These are phyloP conservation scores for Telopea speciosissima DNA, from an alignment of 177 flowering plant species.

Conservation along the genomic window DNA sequence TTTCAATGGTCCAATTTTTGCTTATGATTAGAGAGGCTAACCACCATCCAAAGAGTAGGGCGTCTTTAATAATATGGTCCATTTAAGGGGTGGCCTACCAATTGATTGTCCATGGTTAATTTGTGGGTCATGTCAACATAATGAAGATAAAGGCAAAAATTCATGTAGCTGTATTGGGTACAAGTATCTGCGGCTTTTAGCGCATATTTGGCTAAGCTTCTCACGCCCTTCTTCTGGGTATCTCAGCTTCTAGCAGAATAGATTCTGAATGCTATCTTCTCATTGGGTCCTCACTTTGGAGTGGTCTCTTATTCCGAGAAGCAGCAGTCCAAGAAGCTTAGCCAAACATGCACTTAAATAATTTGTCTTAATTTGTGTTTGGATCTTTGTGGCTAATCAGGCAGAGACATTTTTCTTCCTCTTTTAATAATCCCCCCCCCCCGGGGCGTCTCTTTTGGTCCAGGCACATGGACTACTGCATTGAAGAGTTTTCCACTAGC, in stretches of 20 bases:
- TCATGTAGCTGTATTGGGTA: background rate
- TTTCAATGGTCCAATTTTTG: background rate
- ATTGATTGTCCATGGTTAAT: background rate
- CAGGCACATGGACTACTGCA: constrained; percentile 61
- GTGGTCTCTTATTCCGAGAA: no score
- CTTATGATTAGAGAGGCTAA: background rate
- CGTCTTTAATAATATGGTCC: background rate
- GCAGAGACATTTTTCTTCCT: background rate
- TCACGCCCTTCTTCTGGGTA: no score
- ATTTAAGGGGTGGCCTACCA: background rate
- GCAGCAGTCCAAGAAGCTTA: no score
- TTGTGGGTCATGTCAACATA: background rate
- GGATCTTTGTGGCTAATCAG: background rate
- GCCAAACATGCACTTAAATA: no score
- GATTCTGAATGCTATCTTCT: no score
- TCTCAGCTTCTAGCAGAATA: no score
- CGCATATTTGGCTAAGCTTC: no score
- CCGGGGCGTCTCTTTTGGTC: constrained; percentile 6
- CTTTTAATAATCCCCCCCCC: no score
- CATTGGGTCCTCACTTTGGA: no score
- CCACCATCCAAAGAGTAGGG: no score
- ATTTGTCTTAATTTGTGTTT: background rate
- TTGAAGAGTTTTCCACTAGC: constrained; percentile 72
- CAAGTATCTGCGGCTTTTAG: background rate
- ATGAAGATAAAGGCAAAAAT: background rate